Evolutionary conservation across 805 yeast genomes (phyloP).

Genomic region (Teunomyces barrocoloradensis): DNA sequence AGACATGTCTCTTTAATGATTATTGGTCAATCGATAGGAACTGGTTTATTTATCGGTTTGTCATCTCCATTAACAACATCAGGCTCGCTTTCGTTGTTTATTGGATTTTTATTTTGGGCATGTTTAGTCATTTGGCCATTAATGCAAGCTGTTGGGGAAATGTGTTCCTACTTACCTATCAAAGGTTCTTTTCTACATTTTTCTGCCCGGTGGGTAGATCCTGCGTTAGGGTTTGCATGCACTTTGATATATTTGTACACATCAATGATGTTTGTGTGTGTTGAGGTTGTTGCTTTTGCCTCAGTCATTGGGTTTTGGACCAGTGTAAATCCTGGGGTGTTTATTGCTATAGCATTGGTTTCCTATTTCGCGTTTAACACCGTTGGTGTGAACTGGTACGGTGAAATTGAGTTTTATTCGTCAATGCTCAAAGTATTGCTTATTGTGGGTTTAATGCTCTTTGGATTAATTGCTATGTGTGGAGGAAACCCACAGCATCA

Average conservation of each 20-base stretch:
- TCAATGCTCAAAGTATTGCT: constrained; percentile 38
- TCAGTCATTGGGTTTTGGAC: constrained; percentile 30
- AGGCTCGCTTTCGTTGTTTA: constrained; percentile 34
- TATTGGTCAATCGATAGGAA: constrained; percentile 35
- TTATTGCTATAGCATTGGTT: constrained; percentile 29
- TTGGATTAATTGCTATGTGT: constrained; percentile 37
- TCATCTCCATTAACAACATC: constrained; percentile 28
- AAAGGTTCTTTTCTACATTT: constrained; percentile 35
- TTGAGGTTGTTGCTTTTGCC: constrained; percentile 33
- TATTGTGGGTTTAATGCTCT: constrained; percentile 37
- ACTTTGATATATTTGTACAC: constrained; percentile 33
- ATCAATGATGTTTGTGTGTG: constrained; percentile 31
- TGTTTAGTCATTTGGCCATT: constrained; percentile 32
- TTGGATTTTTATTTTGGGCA: constrained; percentile 31
- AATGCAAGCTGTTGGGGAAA: constrained; percentile 37
- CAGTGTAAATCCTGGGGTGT: constrained; percentile 30
- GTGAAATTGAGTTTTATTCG: constrained; percentile 54
- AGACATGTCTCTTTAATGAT: constrained; percentile 36
- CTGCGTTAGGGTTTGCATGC: constrained; percentile 35
- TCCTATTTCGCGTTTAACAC: constrained; percentile 30
- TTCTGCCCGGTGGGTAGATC: constrained; percentile 35
- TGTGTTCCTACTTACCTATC: constrained; percentile 36
- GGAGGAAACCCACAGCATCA: constrained; percentile 36
- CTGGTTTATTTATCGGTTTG: constrained; percentile 35
- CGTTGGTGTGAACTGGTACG: constrained; percentile 48